Percentiles rank a stretch among this genome's conserved stretches.
Evolutionary conservation across 2,329 filamentous ascomycete genomes (phyloP).

Genomic region (Trichoderma breve): DNA sequence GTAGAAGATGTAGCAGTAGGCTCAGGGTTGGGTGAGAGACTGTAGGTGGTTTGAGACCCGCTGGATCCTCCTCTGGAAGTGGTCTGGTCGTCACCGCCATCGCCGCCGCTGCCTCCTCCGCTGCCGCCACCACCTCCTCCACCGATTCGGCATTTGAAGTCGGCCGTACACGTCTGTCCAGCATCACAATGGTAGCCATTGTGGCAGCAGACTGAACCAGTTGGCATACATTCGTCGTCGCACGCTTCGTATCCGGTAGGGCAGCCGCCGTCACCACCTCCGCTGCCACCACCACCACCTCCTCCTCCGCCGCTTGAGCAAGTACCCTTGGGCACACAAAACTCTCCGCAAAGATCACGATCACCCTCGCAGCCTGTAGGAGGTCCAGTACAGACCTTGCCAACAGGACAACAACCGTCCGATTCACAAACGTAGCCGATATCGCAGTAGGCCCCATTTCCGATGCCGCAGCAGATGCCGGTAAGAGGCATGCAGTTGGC

Average conservation of each 20-base stretch:
- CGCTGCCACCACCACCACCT: conserved; percentile 19
- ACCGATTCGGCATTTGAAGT: conserved; percentile 18
- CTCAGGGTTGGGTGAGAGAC: conserved; percentile 2
- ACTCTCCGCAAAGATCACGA: conserved; percentile 24
- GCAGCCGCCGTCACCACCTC: conserved; percentile 1
- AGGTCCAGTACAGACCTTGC: conserved; percentile 27
- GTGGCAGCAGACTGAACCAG: conserved; percentile 26
- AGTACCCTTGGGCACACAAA: conserved; percentile 15
- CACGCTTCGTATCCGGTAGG: conserved; percentile 21
- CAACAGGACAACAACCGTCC: conserved; percentile 33
- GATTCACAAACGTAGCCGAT: conserved; percentile 14
- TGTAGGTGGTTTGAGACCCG: neutral
- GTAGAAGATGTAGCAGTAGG: neutral
- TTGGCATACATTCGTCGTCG: conserved; percentile 24
- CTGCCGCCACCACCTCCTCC: conserved; percentile 20
- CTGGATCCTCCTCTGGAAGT: neutral
- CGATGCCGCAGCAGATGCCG: conserved; percentile 30
- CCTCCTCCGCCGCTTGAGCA: conserved; percentile 19
- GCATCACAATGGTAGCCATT: conserved; percentile 25
- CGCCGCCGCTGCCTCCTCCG: neutral
- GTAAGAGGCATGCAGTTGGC: conserved; percentile 32
- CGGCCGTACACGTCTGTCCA: conserved; percentile 21
- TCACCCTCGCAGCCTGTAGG: conserved; percentile 19
- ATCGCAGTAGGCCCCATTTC: conserved; percentile 20
- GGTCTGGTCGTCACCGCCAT: neutral